A percentile compares a stretch with the other conserved stretches of the same genome.
Conservation (phyloP, 1,284 basidiomycete species). For the Leccinum griseonigrum region DNA sequence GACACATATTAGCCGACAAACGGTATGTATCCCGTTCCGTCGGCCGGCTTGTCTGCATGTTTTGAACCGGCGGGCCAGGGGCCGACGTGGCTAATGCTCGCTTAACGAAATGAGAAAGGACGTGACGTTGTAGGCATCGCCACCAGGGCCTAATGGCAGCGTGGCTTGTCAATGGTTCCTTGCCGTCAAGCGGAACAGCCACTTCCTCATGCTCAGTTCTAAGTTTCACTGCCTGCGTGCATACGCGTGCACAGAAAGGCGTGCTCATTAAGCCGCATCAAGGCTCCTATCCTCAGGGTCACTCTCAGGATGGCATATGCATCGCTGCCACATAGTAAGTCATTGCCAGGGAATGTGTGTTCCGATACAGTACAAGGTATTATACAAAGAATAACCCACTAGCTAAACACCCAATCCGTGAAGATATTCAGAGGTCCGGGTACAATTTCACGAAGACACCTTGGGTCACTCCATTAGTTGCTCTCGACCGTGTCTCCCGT, state of each 20-base stretch:
- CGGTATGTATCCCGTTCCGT: background rate
- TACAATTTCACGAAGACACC: background rate
- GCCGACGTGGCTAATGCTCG: background rate
- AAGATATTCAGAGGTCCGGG: background rate
- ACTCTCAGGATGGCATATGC: no score
- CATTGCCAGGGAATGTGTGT: background rate
- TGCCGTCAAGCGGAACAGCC: background rate
- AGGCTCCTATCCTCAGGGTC: no score
- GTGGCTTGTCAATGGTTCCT: background rate
- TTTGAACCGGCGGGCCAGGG: background rate
- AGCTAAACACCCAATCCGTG: background rate
- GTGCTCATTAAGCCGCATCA: no score
- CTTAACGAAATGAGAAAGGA: background rate
- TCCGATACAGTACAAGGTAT: constrained; percentile 19
- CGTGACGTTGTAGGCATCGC: background rate
- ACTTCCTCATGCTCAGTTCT: no score
- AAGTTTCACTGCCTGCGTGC: background rate
- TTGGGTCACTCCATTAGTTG: constrained; percentile 2
- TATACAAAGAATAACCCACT: constrained; percentile 8
- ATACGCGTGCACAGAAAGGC: background rate
- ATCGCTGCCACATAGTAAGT: no score
- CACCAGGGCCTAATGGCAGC: background rate
- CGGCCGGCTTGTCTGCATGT: no score
- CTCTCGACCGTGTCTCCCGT: constrained; percentile 9
- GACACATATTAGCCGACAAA: background rate